A percentile compares a stretch with the other conserved stretches of the same genome.
Conservation (phyloP, 106 monocot genomes). For the Dioscorea dumetorum region DNA sequence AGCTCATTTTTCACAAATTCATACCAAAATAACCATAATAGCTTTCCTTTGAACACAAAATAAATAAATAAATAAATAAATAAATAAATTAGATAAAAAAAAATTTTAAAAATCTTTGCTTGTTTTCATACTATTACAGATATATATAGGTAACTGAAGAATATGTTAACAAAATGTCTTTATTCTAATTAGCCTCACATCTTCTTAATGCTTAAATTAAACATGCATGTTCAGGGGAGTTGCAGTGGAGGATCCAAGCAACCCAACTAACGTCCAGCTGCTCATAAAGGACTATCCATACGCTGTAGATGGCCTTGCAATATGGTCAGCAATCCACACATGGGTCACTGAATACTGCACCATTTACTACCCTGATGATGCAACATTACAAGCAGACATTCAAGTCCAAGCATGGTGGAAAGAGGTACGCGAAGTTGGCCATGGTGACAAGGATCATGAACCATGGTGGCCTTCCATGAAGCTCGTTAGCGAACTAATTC, state of each 20-base stretch:
- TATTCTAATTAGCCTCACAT: too few species aligned
- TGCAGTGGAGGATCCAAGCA: conserved; percentile 38
- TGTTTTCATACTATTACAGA: too few species aligned
- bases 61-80: too few species aligned
- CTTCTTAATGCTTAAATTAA: too few species aligned
- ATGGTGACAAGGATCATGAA: conserved; percentile 57
- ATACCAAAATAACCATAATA: too few species aligned
- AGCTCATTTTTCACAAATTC: too few species aligned
- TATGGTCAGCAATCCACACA: conserved; percentile 56
- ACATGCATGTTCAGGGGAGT: conserved; percentile 34
- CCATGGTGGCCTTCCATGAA: conserved; percentile 57
- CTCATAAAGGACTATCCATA: conserved; percentile 48
- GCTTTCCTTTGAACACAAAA: too few species aligned
- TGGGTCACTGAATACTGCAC: conserved; percentile 55
- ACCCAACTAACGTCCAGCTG: conserved; percentile 24
- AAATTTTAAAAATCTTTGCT: too few species aligned
- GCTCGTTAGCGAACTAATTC: conserved; percentile 26
- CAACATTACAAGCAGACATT: conserved; percentile 15
- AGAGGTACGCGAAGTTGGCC: conserved; percentile 49
- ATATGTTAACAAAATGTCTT: too few species aligned
- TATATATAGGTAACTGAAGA: too few species aligned
- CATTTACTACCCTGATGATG: conserved; percentile 39
- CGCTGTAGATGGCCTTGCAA: conserved; percentile 45
- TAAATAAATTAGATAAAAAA: too few species aligned
- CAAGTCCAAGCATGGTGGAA: conserved; percentile 74